Percentiles rank a stretch among this genome's conserved stretches.
phyloP scores from a whole-genome alignment of 2,329 filamentous ascomycete genomes.

The Ophiocordyceps australis region DNA sequence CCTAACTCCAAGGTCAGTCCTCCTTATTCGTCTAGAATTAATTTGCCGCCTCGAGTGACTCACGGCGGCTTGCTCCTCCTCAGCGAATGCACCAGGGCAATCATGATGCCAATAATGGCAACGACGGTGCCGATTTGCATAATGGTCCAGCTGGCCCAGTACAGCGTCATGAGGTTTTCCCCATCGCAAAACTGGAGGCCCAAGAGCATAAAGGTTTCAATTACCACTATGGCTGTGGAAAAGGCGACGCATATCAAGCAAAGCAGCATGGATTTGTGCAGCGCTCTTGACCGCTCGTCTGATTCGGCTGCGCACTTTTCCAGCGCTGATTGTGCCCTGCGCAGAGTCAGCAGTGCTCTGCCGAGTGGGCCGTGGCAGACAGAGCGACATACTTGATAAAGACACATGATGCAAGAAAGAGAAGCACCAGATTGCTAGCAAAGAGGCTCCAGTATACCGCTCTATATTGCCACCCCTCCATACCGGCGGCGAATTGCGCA shows the following conservation, averaged over 20 bases:
- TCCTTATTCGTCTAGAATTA: neutral
- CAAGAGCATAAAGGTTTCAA: slow-evolving; percentile 35
- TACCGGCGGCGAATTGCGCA: slow-evolving; percentile 23
- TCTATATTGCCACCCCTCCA: slow-evolving; percentile 23
- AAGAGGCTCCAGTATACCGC: slow-evolving; percentile 28
- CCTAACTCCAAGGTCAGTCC: slow-evolving; percentile 6
- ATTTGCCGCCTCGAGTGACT: slow-evolving; percentile 7
- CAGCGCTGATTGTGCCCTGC: slow-evolving; percentile 16
- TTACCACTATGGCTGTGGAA: slow-evolving; percentile 24
- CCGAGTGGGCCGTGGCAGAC: too few species aligned
- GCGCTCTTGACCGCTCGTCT: slow-evolving; percentile 11
- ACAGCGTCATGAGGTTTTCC: slow-evolving; percentile 39
- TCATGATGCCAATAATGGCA: slow-evolving; percentile 36
- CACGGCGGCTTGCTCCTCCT: slow-evolving; percentile 31
- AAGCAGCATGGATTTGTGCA: slow-evolving; percentile 22
- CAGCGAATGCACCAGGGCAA: slow-evolving; percentile 31
- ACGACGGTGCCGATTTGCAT: slow-evolving; percentile 38
- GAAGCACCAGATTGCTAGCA: slow-evolving; percentile 20
- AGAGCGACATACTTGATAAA: slow-evolving; percentile 18
- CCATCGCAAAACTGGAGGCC: slow-evolving; percentile 40
- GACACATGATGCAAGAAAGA: slow-evolving; percentile 23
- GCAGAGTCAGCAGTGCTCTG: neutral
- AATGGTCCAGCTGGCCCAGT: slow-evolving; percentile 45
- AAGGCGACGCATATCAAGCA: slow-evolving; percentile 23
- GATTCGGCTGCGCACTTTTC: slow-evolving; percentile 13